Evolutionary conservation across 345 rosid species (phyloP), one percentile per base, ranked within the genome.

Genomic region (Rhizophora apiculata): DNA sequence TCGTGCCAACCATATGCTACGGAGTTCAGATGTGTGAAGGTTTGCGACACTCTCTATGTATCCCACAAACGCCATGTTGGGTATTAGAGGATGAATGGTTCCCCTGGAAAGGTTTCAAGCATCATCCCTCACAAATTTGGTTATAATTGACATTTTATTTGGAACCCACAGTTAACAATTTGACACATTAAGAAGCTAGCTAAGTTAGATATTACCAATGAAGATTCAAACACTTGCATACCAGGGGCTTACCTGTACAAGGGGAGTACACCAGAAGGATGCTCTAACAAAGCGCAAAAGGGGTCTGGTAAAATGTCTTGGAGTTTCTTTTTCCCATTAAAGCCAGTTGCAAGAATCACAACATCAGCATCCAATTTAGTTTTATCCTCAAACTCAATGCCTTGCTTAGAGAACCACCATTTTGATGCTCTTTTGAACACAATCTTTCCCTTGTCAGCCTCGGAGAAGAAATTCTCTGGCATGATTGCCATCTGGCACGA

Each of bases 401-500:
- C 98, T 59, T 82, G 82, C 15, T 78, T 78, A 65, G 79, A 77
- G 69, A 94, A 94, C 81, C 96, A 85, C 95, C 96, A 91, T 48
- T 83, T 91, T 22, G 89, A 80, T 29, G 90, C 24, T 72, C 70
- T 89, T 80, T 80, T 91, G 83, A 94, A 82, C 70, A 76, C 64
- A 72, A 94, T 91, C 61, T 78, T 88, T 9, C 95, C 96, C 57
- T 94, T 85, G 53, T 89, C 95, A 6, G 90, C 97, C 78, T 94
- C 92, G 0, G 82, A 58, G 74, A 91, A 94, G 82, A 94, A 94
- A 13, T 79, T 84, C 6, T 86, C 86, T 0, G 98, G 98, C 73
- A 89, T 39, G 68, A 94, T 87, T 1, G 96, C 96, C 97, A 89
- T 91, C 75, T 94, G 98, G 73, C 97, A 91, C n/a, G 96, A 87